Base-by-base conservation (phyloP, 2,329 filamentous ascomycete species). In the Cytospora schulzeri region DNA sequence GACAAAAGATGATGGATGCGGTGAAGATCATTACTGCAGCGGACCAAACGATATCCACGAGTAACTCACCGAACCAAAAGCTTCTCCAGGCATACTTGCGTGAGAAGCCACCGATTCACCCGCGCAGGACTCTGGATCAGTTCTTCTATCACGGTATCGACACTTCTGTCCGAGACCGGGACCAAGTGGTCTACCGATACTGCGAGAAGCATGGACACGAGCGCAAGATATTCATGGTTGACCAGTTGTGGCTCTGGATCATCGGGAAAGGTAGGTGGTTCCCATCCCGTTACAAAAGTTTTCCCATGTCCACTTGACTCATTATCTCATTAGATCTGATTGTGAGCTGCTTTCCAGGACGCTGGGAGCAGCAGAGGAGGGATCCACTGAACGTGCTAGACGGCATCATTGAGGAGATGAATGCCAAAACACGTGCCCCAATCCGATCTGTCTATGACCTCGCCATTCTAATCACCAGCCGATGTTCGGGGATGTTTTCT, bases 161-260 rank as follows among this genome's bases (percentile, higher is more conserved):
- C 68, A 90, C 87, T 0, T 77, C 81, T 54, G 79, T 76, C 11
- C 81, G 87, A 52, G 87, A 90, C 68, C 77, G 78, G 50, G 86
- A 89, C 68, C 87, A 90, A 71, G 87, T 89, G 1, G 85, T 89
- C 1, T 88, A 85, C 69, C 80, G 87, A 14, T 88, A 88, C 68
- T 72, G 75, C 73, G 71, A 75, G 65, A 72, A 68, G n/a, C 68
- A 76, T 50, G 62, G 65, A 4, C 65, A 65, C 1, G 83, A 86
- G 62, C 79, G 80, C 1, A 88, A 88, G 66, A 82, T 89, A 3
- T 88, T 88, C 71, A 89, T 89, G 86, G 87, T 90, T 0, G 87
- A 90, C 70, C 87, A 90, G 69, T 76, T 90, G 2, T 90, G 87
- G 87, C 81, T 89, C 71, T 88, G 85, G 82, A 78, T 88, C 2